phyloP scores from a whole-genome alignment of 371 early-diverging fungal genomes.

The Capillidium heterosporum region DNA sequence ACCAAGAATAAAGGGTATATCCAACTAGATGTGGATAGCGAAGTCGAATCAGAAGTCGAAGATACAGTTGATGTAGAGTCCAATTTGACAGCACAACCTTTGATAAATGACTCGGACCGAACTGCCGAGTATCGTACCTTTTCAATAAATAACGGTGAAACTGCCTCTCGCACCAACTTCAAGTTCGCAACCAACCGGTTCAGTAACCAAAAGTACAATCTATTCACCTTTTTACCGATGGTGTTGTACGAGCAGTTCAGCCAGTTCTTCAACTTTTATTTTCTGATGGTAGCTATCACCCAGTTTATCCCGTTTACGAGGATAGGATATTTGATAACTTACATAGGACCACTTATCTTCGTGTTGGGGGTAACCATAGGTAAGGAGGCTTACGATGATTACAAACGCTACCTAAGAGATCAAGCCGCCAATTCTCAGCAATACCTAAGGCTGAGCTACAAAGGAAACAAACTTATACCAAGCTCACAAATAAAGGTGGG shows the following conservation, averaged over 20 bases:
- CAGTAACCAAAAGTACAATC: slow-evolving; percentile 91
- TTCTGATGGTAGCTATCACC: slow-evolving; percentile 85
- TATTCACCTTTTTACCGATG: slow-evolving; percentile 74
- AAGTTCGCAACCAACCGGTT: slow-evolving; percentile 71
- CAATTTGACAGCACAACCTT: not conserved
- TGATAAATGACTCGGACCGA: not conserved
- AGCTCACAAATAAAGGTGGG: slow-evolving; percentile 84
- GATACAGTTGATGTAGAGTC: not conserved
- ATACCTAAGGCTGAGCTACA: slow-evolving; percentile 38
- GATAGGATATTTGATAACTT: slow-evolving; percentile 81
- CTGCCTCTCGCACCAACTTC: slow-evolving; percentile 28
- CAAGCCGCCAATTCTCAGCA: slow-evolving; percentile 78
- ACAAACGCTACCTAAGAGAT: slow-evolving; percentile 76
- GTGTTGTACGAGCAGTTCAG: slow-evolving; percentile 94
- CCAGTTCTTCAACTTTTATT: slow-evolving; percentile 94
- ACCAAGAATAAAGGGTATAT: too few relatives aligned
- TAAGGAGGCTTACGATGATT: slow-evolving; percentile 96
- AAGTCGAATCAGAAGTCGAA: too few relatives aligned
- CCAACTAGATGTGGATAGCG: too few relatives aligned
- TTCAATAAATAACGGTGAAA: not conserved
- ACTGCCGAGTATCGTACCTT: too few relatives aligned
- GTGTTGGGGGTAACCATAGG: slow-evolving; percentile 84
- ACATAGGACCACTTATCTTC: slow-evolving; percentile 89
- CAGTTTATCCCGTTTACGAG: slow-evolving; percentile 65
- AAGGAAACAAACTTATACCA: slow-evolving; percentile 18